phyloP scores from a whole-genome alignment of 2,329 filamentous ascomycete species.

The Alternaria conjuncta region DNA sequence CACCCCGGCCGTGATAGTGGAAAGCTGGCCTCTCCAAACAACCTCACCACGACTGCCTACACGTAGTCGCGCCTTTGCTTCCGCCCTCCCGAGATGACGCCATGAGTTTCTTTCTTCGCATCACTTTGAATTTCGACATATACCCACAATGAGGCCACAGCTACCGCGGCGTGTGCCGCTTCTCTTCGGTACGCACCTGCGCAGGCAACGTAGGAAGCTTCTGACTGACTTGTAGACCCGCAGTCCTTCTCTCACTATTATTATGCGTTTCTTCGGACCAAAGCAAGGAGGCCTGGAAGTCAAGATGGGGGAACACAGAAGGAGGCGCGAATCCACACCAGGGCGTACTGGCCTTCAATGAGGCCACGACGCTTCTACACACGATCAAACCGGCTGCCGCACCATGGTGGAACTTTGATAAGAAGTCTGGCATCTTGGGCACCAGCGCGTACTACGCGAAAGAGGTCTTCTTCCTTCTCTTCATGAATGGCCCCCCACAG shows the following conservation, averaged over 20 bases:
- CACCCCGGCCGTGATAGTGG: constrained; percentile 25
- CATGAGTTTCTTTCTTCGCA: constrained; percentile 33
- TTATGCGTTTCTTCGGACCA: constrained; percentile 24
- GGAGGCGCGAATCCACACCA: constrained; percentile 18
- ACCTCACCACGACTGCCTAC: constrained; percentile 20
- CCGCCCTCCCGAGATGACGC: constrained; percentile 32
- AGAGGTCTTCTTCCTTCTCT: constrained; percentile 67
- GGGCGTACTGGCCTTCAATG: constrained; percentile 38
- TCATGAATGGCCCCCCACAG: constrained; percentile 66
- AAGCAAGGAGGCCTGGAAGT: constrained; percentile 21
- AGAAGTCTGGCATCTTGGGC: constrained; percentile 65
- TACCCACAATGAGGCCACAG: constrained; percentile 43
- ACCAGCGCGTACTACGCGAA: constrained; percentile 66
- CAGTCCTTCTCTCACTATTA: constrained; percentile 44
- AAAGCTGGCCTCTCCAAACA: constrained; percentile 47
- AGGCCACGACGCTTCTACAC: constrained; percentile 51
- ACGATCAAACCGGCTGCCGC: constrained; percentile 51
- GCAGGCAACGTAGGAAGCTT: constrained; percentile 10
- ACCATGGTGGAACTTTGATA: constrained; percentile 52
- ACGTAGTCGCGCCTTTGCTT: constrained; percentile 20
- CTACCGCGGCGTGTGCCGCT: constrained; percentile 47
- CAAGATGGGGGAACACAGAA: constrained; percentile 26
- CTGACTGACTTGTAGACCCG: constrained; percentile 26
- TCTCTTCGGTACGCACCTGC: constrained; percentile 36
- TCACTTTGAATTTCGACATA: constrained; percentile 16